Evolutionary conservation across 257 asterid genomes (phyloP).

Genomic region (Ophiorrhiza pumila): DNA sequence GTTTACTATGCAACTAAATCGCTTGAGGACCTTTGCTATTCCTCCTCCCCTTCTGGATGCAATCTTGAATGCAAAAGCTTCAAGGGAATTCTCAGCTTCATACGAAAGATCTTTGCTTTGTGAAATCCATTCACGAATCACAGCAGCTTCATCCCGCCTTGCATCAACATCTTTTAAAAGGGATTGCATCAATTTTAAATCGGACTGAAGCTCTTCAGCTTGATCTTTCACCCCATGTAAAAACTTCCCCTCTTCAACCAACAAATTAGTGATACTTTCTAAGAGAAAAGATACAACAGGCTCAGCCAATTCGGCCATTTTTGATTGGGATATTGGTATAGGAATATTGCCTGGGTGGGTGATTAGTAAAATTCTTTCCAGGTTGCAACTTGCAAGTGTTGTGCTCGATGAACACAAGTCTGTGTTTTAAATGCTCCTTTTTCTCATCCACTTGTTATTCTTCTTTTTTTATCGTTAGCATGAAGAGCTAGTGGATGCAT

Average conservation of each 20-base stretch:
- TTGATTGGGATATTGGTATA: no score
- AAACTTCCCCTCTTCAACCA: background rate
- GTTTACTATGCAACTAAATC: background rate
- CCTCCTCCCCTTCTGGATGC: background rate
- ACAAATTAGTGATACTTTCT: background rate
- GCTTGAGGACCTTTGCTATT: background rate
- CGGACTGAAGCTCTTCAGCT: background rate
- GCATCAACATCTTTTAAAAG: background rate
- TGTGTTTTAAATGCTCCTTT: no score
- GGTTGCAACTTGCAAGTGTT: no score
- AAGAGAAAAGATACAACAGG: background rate
- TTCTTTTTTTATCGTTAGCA: no score
- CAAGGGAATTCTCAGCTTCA: slow-evolving; percentile 6
- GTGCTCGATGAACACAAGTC: no score
- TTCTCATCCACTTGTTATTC: no score
- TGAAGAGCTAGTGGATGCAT: no score
- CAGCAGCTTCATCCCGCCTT: background rate
- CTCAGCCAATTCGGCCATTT: background rate
- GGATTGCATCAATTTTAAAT: background rate
- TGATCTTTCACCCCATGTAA: background rate
- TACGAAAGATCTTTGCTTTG: background rate
- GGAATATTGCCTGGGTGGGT: no score
- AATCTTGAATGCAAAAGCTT: slow-evolving; percentile 2
- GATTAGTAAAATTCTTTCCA: no score
- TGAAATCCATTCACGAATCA: background rate